Evolutionary conservation across 2,329 filamentous ascomycete species (phyloP), one percentile per base, ranked within the genome.

Genomic region (Phialophora verrucosa): DNA sequence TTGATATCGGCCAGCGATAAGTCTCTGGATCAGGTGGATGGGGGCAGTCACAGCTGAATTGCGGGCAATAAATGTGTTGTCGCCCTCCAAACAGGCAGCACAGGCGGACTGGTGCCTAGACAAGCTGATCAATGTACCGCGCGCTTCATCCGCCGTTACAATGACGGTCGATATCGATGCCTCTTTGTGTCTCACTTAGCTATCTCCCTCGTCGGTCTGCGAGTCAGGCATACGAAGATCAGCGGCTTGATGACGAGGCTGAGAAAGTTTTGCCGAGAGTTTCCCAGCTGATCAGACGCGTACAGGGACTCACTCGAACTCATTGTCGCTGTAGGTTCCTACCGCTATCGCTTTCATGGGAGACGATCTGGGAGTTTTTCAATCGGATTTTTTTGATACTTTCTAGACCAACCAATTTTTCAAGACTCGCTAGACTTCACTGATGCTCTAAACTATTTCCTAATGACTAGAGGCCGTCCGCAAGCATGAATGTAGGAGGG

Each of bases 401-500:
- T 29, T 35, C 50, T 64, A 64, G 55, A 47, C 60, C 58, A 68
- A 57, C 55, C 53, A 44, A 54, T 55, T 51, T 42, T 50, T 29
- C 31, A 49, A 56, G 32, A 55, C 55, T 57, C 57, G 53, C 61
- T 53, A 20, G 53, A 67, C 57, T 58, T 57, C 61, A 58, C 23
- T 8, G 49, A 67, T 64, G 65, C 65, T 47, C 31, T 60, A 29
- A 42, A 64, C n/a, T 60, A 58, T 49, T 47, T 56, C 38, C 25
- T 61, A 29, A 60, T 23, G 6, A 23, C 32, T n/a, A n/a, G 25
- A 50, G 50, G 54, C 20, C 23, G 23, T 38, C 47, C 12, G 35
- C 32, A 17, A 54, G 49, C 51, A 50, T 32, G n/a, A 2, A 35
- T 12, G 32, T 11, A 3, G 32, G 32, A 35, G 10, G 32, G 55